A percentile compares a stretch with the other conserved stretches of the same genome.
phyloP scores from a whole-genome alignment of 2,329 filamentous ascomycete species.

The Clarireedia hainanense region DNA sequence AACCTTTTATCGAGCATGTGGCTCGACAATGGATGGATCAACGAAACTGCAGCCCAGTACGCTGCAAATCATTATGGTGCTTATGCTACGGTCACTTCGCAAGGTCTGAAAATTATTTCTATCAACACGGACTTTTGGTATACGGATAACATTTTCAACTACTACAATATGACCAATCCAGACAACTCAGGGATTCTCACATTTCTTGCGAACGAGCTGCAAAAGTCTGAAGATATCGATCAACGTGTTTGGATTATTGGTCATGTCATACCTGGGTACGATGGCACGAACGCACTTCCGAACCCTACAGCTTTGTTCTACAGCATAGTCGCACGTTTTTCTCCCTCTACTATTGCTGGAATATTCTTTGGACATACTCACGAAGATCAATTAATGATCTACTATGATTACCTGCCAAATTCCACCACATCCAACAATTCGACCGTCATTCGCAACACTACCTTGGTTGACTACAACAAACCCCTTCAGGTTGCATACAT shows the following conservation, averaged over 20 bases:
- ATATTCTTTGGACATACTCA: conserved; percentile 31
- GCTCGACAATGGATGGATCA: conserved; percentile 22
- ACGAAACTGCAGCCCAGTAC: conserved; percentile 19
- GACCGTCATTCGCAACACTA: conserved; percentile 15
- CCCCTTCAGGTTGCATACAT: conserved; percentile 24
- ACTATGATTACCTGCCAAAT: conserved; percentile 22
- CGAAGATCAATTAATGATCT: conserved; percentile 28
- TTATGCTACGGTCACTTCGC: conserved; percentile 7
- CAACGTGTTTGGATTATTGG: conserved; percentile 26
- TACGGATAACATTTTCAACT: conserved; percentile 22
- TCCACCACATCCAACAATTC: conserved; percentile 1
- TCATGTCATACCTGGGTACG: conserved; percentile 23
- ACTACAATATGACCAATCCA: conserved; percentile 23
- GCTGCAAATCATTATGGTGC: conserved; percentile 21
- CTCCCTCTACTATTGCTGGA: conserved; percentile 25
- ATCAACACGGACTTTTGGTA: conserved; percentile 28
- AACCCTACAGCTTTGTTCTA: conserved; percentile 25
- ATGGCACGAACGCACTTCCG: conserved; percentile 17
- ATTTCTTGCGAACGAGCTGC: conserved; percentile 21
- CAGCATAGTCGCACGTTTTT: conserved; percentile 22
- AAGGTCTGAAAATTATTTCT: conserved; percentile 22
- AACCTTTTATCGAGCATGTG: conserved; percentile 8
- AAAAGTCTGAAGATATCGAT: conserved; percentile 19
- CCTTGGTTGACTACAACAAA: conserved; percentile 19
- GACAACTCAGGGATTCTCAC: conserved; percentile 20